These are phyloP conservation scores for Selaginella tamariscina DNA, from an alignment of 75 land plant genomes.

Conservation along the genomic window DNA sequence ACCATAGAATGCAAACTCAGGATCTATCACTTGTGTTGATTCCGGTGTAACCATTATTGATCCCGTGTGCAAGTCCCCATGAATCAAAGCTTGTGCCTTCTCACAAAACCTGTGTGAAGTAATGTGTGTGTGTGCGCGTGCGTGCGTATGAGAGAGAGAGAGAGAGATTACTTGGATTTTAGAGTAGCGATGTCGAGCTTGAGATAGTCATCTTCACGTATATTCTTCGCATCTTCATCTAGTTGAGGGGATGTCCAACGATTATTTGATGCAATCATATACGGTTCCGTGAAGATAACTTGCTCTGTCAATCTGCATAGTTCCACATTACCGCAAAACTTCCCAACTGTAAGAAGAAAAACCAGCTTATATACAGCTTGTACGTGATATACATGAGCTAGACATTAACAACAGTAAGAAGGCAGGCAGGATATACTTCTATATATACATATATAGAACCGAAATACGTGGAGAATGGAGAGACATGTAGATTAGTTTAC, in stretches of 20 bases:
- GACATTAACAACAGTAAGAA: too few species aligned
- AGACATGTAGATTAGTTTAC: constrained; percentile 33
- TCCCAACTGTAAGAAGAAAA: constrained; percentile 51
- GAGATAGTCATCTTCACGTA: constrained; percentile 58
- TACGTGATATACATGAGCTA: too few species aligned
- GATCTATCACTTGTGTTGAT: constrained; percentile 95
- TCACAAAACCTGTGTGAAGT: constrained; percentile 69
- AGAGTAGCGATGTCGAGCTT: constrained; percentile 81
- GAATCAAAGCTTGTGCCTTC: constrained; percentile 81
- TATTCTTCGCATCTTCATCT: constrained; percentile 64
- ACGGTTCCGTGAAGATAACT: constrained; percentile 92
- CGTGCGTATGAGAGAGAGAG: background rate
- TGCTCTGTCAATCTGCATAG: constrained; percentile 84
- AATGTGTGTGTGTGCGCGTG: constrained; percentile 12
- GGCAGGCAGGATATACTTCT: too few species aligned
- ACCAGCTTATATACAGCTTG: background rate
- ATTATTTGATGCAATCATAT: constrained; percentile 58
- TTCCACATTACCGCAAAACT: constrained; percentile 88
- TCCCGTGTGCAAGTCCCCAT: constrained; percentile 95
- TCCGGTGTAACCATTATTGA: constrained; percentile 79
- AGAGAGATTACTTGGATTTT: constrained; percentile 53
- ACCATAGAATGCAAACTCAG: constrained; percentile 92
- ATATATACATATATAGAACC: too few species aligned
- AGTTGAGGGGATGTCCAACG: constrained; percentile 90
- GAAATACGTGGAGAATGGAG: too few species aligned